Base-by-base conservation (phyloP, 2,329 filamentous ascomycete species). In the Myriosclerotinia curreyana region DNA sequence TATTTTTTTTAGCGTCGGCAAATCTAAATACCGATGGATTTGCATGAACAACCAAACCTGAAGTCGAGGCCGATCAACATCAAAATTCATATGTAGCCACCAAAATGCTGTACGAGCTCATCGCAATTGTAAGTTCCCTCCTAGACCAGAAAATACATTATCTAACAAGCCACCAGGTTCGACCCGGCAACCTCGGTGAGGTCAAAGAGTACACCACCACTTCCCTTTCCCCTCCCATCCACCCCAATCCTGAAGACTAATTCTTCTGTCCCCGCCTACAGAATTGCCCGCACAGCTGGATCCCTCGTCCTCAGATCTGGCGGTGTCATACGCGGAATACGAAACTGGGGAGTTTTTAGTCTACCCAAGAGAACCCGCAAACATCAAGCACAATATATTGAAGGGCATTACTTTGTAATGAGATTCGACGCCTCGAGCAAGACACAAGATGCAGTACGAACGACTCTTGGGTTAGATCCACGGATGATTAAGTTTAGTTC, bases 321-420 rank as follows among this genome's bases (percentile, higher is more conserved):
- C 76, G 95, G 95, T 77, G 93, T 97, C 64, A 86, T 99, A 74
- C 92, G 95, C 72, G 92, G 92, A 75, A 83, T 96, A 75, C 88
- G 88, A 71, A 99, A 99, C 83, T 99, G 95, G 95, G 95, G 95
- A 75, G 84, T 90, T 71, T 97, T 95, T 79, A 83, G 88, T 55
- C 88, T 99, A 22, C 94, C 95, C 55, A 89, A 87, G 70, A 86
- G 91, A 67, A 83, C 88, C 65, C 88, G 87, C 67, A 88, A 89
- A 75, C 88, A 96, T 77, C 92, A 97, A 79, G 86, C 89, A 71
- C 87, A 86, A 70, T 89, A 98, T 83, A 85, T 85, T 69, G 84
- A 87, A 71, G 95, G 95, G 63, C 93, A 98, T 81, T 96, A 99
- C 83, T 99, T 99, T 78, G 90, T 96, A 74, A 91, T 99, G 90